These are phyloP conservation scores for Pseudomicrostroma phylloplanum DNA, from an alignment of 1,284 basidiomycete genomes.

Conservation along the genomic window DNA sequence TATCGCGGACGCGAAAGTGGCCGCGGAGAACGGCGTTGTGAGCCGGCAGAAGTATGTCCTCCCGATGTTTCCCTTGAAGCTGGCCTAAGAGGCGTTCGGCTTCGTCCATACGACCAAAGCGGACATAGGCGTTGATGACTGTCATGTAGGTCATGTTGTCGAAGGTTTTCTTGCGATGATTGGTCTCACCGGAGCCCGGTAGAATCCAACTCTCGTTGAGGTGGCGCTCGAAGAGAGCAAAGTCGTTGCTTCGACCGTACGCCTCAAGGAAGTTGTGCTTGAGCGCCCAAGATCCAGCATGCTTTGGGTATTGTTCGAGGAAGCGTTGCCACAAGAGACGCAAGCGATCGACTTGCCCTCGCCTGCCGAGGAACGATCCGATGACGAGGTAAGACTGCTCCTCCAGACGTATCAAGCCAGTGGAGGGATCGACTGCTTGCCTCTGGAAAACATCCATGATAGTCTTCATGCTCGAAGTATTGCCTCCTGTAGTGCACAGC, in stretches of 20 bases:
- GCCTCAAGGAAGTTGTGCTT: slow-evolving; percentile 4
- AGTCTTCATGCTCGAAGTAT: neutral
- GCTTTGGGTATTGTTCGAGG: neutral
- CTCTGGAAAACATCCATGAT: neutral
- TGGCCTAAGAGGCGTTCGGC: neutral
- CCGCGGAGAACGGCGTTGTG: neutral
- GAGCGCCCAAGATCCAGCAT: neutral
- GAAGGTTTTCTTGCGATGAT: neutral
- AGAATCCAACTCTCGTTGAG: neutral
- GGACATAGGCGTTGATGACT: slow-evolving; percentile 5
- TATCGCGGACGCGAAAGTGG: neutral
- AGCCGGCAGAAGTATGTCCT: neutral
- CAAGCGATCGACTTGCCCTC: neutral
- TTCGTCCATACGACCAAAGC: neutral
- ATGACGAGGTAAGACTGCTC: neutral
- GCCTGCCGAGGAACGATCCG: neutral
- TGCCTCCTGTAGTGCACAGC: neutral
- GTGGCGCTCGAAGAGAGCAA: neutral
- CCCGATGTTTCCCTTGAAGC: neutral
- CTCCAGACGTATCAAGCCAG: neutral
- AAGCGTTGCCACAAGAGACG: neutral
- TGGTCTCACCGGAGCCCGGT: neutral
- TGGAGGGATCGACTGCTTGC: neutral
- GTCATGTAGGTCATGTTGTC: neutral
- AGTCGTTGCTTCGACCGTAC: slow-evolving; percentile 1